Evolutionary conservation across 805 yeast genomes (phyloP).

Genomic region (Saccharomycopsis sp.): DNA sequence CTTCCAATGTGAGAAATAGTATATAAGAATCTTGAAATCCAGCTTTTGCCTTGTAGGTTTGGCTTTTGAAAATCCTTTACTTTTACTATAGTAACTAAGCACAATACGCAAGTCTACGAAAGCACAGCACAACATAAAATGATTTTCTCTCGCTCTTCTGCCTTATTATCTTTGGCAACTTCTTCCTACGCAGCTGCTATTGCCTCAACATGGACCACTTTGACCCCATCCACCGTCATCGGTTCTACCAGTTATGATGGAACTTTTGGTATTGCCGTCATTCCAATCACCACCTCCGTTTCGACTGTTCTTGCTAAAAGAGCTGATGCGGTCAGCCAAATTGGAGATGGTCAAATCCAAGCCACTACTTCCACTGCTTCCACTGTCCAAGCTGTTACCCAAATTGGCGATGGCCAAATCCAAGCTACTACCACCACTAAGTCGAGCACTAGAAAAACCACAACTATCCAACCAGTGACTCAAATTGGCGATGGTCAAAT

Average conservation of each 20-base stretch:
- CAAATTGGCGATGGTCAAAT: slow-evolving; percentile 39
- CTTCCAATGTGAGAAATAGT: neutral
- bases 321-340: slow-evolving; percentile 22
- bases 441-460: slow-evolving; percentile 20
- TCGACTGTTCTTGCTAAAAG: slow-evolving; percentile 16
- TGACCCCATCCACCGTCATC: slow-evolving; percentile 36
- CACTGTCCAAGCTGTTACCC: slow-evolving; percentile 29
- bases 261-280: slow-evolving; percentile 38
- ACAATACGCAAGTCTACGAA: too few species aligned
- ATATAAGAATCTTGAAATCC: neutral
- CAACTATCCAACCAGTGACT: slow-evolving; percentile 27
- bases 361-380: too few species aligned
- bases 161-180: neutral
- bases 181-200: neutral
- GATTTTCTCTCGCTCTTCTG: neutral
- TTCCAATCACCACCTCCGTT: slow-evolving; percentile 30
- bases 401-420: slow-evolving; percentile 41
- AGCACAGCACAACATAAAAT: neutral
- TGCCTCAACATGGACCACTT: slow-evolving; percentile 32
- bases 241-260: slow-evolving; percentile 33
- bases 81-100: too few species aligned
- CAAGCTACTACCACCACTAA: slow-evolving; percentile 30
- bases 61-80: neutral
- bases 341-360: slow-evolving; percentile 26
- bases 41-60: neutral